phyloP scores from a whole-genome alignment of 2,329 filamentous ascomycete genomes.

The Macrophomina phaseolina region DNA sequence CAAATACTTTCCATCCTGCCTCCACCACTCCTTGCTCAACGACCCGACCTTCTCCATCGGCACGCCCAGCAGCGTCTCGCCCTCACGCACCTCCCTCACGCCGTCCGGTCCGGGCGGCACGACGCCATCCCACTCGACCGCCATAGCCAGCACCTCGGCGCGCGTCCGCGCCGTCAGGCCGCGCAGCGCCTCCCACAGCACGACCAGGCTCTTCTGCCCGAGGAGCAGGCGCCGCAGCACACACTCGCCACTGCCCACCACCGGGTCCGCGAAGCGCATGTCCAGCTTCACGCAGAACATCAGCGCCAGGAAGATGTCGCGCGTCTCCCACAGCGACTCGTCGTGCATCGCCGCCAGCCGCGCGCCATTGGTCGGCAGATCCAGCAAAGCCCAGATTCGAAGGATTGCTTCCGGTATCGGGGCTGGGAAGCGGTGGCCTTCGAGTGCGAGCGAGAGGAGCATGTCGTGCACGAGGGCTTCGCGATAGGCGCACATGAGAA shows the following conservation, averaged over 20 bases:
- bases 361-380: conserved; percentile 62
- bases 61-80: conserved; percentile 11
- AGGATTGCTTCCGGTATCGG: conserved; percentile 56
- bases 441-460: conserved; percentile 65
- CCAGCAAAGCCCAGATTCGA: conserved; percentile 77
- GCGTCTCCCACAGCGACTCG: conserved; percentile 60
- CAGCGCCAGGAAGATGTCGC: conserved; percentile 66
- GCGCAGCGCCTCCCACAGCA: conserved; percentile 66
- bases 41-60: background rate
- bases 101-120: background rate
- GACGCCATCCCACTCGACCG: conserved; percentile 63
- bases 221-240: conserved; percentile 45
- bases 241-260: conserved; percentile 57
- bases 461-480: conserved; percentile 58
- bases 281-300: conserved; percentile 74
- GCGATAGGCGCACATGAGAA: conserved; percentile 65
- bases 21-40: conserved; percentile 24
- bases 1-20: conserved; percentile 1
- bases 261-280: conserved; percentile 70
- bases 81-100: background rate
- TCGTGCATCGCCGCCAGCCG: conserved; percentile 63
- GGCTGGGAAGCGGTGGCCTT: conserved; percentile 53
- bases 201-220: conserved; percentile 61
- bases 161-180: conserved; percentile 58
- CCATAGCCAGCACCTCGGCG: conserved; percentile 62